phyloP scores from a whole-genome alignment of 306 rosid species.

The Sechiopsis laciniata region DNA sequence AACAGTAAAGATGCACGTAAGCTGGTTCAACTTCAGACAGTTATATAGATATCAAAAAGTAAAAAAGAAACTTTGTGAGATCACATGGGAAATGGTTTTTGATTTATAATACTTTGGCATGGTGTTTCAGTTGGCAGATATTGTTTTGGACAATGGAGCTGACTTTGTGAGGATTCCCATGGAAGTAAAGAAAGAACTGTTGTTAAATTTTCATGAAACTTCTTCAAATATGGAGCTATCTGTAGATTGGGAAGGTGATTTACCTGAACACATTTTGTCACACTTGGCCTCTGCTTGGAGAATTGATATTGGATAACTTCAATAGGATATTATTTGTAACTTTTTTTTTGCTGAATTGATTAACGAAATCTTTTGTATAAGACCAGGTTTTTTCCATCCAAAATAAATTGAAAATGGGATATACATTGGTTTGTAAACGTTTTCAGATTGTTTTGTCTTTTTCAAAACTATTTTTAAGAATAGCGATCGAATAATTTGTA shows the following conservation, averaged over 20 bases:
- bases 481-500: not conserved
- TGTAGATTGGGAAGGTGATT: slow-evolving; percentile 87
- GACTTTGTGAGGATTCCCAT: slow-evolving; percentile 62
- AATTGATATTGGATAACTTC: slow-evolving; percentile 67
- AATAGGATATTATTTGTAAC: slow-evolving; percentile 27
- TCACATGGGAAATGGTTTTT: not conserved
- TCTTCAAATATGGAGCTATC: slow-evolving; percentile 50
- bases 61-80: too few relatives aligned
- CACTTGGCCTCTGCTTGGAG: slow-evolving; percentile 91
- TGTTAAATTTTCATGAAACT: slow-evolving; percentile 78
- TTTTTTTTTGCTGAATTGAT: not conserved
- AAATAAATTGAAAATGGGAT: slow-evolving; percentile 4
- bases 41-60: too few relatives aligned
- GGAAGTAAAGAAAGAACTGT: slow-evolving; percentile 72
- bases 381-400: slow-evolving; percentile 11
- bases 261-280: slow-evolving; percentile 68
- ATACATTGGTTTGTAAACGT: not conserved
- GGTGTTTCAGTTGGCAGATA: slow-evolving; percentile 68
- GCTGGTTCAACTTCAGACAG: too few relatives aligned
- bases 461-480: not conserved
- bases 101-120: not conserved
- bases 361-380: slow-evolving; percentile 13
- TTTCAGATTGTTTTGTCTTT: too few relatives aligned
- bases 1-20: too few relatives aligned
- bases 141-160: slow-evolving; percentile 66